Conservation (phyloP, 805 yeast genomes). For the Candida incommunis region DNA sequence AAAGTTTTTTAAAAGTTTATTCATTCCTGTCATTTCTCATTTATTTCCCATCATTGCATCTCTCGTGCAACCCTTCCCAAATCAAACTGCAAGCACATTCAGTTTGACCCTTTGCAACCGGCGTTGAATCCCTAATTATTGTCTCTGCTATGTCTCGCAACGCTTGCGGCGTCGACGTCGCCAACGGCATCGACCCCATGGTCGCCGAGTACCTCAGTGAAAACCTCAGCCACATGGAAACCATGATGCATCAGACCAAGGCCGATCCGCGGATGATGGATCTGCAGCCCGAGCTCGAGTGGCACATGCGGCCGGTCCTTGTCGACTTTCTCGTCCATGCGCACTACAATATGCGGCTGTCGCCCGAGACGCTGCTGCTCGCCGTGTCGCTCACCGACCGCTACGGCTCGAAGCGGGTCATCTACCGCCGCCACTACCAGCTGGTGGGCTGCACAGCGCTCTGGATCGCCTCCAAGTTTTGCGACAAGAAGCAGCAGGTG, state of each 20-base stretch:
- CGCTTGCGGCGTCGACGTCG: neutral
- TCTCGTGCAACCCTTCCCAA: no score
- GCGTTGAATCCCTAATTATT: no score
- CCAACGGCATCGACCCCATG: neutral
- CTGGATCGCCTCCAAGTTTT: conserved; percentile 85
- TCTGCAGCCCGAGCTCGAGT: conserved; percentile 77
- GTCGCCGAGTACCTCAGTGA: neutral
- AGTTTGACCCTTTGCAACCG: no score
- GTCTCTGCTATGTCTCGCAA: no score
- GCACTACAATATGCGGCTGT: conserved; percentile 45
- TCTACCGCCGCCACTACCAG: conserved; percentile 75
- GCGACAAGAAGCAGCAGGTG: conserved; percentile 58
- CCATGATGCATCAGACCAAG: neutral
- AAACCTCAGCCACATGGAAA: neutral
- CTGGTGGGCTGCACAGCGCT: conserved; percentile 81
- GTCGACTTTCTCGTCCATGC: conserved; percentile 67
- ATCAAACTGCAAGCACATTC: no score
- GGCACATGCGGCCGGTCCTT: conserved; percentile 57
- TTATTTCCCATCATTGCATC: no score
- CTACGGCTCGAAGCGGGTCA: conserved; percentile 78
- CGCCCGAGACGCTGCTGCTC: conserved; percentile 51
- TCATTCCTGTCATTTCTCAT: no score
- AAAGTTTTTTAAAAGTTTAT: no score
- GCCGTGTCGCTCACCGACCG: conserved; percentile 74
- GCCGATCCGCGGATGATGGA: conserved; percentile 34